Conservation (phyloP, 805 yeast genomes). For the Scheffersomyces lignosus region DNA sequence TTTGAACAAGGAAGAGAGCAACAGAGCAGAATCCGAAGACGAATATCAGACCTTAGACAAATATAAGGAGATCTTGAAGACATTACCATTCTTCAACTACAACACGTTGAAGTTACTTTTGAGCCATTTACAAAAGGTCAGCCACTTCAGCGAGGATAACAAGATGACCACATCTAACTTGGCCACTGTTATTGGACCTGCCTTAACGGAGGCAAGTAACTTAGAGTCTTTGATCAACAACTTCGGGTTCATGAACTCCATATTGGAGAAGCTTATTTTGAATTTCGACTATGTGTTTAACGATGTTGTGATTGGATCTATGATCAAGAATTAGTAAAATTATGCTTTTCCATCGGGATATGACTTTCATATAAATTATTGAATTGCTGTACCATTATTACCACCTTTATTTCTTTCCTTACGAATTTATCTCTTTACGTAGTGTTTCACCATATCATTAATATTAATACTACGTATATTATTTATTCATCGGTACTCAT, state of each 20-base stretch:
- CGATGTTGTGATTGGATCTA: conserved; percentile 4
- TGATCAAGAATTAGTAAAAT: too few species aligned
- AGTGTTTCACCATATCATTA: too few species aligned
- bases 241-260: conserved; percentile 56
- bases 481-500: too few species aligned
- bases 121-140: conserved; percentile 68
- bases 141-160: conserved; percentile 64
- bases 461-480: too few species aligned
- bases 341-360: too few species aligned
- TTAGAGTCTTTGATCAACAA: conserved; percentile 47
- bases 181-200: conserved; percentile 83
- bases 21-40: conserved; percentile 15
- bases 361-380: too few species aligned
- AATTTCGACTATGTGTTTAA: conserved; percentile 43
- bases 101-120: conserved; percentile 66
- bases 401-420: too few species aligned
- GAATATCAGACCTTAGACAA: conserved; percentile 8
- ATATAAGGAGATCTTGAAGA: conserved; percentile 30
- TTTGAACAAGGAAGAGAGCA: conserved; percentile 22
- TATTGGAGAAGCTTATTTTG: conserved; percentile 50
- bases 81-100: conserved; percentile 66
- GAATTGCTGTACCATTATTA: too few species aligned
- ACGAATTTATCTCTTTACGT: too few species aligned
- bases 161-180: conserved; percentile 87
- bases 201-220: conserved; percentile 54